Base-by-base conservation (phyloP, 306 rosid species). In the Lathyrus oleraceus region DNA sequence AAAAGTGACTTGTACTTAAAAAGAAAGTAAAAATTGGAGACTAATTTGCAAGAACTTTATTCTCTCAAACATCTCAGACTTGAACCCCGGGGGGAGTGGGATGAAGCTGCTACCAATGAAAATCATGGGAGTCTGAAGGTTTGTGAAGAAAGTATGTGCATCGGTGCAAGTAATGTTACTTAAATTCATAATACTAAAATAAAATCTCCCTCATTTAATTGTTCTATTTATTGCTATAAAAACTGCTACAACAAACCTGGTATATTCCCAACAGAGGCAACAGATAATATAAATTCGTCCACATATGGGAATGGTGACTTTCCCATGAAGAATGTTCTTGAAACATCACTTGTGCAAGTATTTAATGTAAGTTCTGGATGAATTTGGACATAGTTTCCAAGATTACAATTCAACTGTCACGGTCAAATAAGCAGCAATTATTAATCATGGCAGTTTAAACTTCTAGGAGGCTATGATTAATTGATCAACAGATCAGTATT, bases 291-390 rank as follows among this genome's bases (percentile, higher is more conserved):
- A 83, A 90, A 93, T 56, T 72, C 71, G 68, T 93, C 97, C 74
- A 93, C 75, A 81, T 74, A 82, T 51, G 94, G 94, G 72, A 90
- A 85, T 58, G 98, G 96, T 49, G 98, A 93, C 67, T 77, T 88
- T 38, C 94, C 97, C 76, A 80, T 67, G 35, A 86, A 82, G 85
- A 81, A 93, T 16, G 97, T 68, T 32, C 85, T 48, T 65, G 96
- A 81, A 84, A 72, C 65, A 62, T 85, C 88, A 53, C 73, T 82
- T 68, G 72, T 54, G 72, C 81, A 73, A 52, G 81, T 71, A 76
- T 44, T 75, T 69, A 69, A 59, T 27, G 85, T 57, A 72, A 62
- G 58, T 71, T 82, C 86, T 54, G 70, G 72, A 54, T 82, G 75
- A 51, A 38, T 30, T 67, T 79, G 75, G 70, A 15, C 60, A 69